Conservation (phyloP, 139 green algal species). For the Ulvella scutata region DNA sequence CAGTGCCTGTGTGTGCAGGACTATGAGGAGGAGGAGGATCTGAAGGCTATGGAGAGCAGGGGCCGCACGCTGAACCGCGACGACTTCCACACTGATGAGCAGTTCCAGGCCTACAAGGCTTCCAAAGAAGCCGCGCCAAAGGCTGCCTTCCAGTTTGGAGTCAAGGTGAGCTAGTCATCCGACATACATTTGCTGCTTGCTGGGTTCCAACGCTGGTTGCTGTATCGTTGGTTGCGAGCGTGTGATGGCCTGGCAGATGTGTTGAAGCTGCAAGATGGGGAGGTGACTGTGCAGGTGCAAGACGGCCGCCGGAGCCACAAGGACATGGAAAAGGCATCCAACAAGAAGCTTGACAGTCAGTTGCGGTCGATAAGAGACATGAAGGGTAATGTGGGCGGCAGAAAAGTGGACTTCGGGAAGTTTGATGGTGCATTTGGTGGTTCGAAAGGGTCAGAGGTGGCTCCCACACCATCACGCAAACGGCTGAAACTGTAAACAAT, state of each 20-base stretch:
- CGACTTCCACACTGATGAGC: constrained; percentile 63
- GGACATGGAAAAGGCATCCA: background rate
- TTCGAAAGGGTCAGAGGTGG: background rate
- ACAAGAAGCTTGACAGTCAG: background rate
- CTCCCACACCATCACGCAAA: background rate
- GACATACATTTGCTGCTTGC: background rate
- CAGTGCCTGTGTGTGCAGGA: constrained; percentile 9
- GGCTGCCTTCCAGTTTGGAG: constrained; percentile 60
- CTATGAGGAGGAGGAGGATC: constrained; percentile 1
- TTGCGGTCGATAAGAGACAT: background rate
- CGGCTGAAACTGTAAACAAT: background rate
- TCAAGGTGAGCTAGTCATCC: constrained; percentile 26
- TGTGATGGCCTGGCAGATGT: background rate
- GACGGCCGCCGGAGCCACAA: background rate
- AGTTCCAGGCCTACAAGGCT: constrained; percentile 50
- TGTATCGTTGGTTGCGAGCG: background rate
- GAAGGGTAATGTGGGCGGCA: background rate
- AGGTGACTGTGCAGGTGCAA: background rate
- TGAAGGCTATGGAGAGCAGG: background rate
- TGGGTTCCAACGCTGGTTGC: background rate
- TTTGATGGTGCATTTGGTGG: background rate
- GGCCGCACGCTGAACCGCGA: constrained; percentile 12
- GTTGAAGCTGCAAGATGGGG: background rate
- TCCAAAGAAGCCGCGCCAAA: constrained; percentile 41
- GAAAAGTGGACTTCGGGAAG: background rate